Base-by-base conservation (phyloP, 129 eudicot species). In the Calendula officinalis region DNA sequence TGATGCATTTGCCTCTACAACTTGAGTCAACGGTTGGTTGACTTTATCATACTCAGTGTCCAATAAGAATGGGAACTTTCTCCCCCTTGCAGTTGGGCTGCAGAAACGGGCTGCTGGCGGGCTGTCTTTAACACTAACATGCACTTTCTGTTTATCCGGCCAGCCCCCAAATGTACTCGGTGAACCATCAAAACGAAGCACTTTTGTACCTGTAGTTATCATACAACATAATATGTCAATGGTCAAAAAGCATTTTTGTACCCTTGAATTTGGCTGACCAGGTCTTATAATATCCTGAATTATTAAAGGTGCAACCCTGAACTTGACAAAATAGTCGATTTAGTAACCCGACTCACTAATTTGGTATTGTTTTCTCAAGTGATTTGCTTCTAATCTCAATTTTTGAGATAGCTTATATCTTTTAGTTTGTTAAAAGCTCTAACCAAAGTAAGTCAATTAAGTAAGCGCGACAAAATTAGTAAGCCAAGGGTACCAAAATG, bases 61-160 rank as follows among this genome's bases (percentile, higher is more conserved):
- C 66, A 75, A 64, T 40, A 75, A 66, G 36, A 75, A 75, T 10
- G 80, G 80, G 65, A 68, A 76, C 47, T 65, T 76, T 45, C 43
- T 69, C 51, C 46, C 66, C 43, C 40, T 61, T 38, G 30, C 47
- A 22, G 30, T 22, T 22, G 30, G 30, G 5, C 42, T 54, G 59
- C 47, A 36, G 56, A 63, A 47, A 49, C 36, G 49, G 9, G 62
- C 46, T 62, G 75, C 36, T 36, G 66, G 59, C 33, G 55, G 67
- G 67, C 44, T 67, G 36, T 48, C 72, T 44, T 61, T 62, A 32
- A 52, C 45, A 15, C n/a, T 49, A 13, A 71, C 46, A 37, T 64
- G 71, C 43, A 64, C 9, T 64, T 65, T 52, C 47, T 69, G 71
- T n/a, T 62, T 15, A 41, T 39, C n/a, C 7, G 60, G 70, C 60